Evolutionary conservation across 164 flowering plant species (phyloP), one percentile per base, ranked within the genome.

Genomic region (Sextonia rubra): DNA sequence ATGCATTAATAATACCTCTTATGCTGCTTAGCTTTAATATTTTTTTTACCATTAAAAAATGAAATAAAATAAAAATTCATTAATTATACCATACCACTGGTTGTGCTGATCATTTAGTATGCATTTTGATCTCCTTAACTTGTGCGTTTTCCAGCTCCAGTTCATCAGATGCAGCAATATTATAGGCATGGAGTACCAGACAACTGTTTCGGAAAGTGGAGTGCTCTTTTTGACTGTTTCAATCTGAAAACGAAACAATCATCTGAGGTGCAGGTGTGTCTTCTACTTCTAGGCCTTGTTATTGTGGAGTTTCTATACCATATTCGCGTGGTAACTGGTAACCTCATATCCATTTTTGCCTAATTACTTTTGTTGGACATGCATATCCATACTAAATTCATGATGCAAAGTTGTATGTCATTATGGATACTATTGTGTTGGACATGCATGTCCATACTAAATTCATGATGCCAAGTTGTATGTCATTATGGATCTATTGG

Each of bases 161-260:
- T 92, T 74, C 92, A 91, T 77, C 98, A 95, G 82, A 79, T 95
- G 96, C 97, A 92, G 84, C 95, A 91, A 76, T 95, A 92, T 80
- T 95, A 95, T 76, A 77, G 98, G 74, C 77, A 83, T 63, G 99
- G 99, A 55, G 76, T 60, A 24, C 80, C 91, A 64, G 99, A 91
- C 76, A 89, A 89, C 74, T 94, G 99, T 71, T 80, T 81, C 24
- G 74, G 63, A 27, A 92, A 91, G 78, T 92, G 92, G 93, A 83
- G 64, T 75, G 85, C 83, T 75, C 86, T 92, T 71, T 62, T 83
- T 78, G 98, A 95, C 74, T 93, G 98, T 79, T 82, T 93, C 25
- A 78, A 17, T 55, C 80, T 93, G 71, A 93, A 93, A 83, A 91
- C 94, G 52, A 93, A 91, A 74, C 77, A 83, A n/a, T 66, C 89